Conservation (phyloP, 2,329 filamentous ascomycete genomes). For the Didymella sp. region DNA sequence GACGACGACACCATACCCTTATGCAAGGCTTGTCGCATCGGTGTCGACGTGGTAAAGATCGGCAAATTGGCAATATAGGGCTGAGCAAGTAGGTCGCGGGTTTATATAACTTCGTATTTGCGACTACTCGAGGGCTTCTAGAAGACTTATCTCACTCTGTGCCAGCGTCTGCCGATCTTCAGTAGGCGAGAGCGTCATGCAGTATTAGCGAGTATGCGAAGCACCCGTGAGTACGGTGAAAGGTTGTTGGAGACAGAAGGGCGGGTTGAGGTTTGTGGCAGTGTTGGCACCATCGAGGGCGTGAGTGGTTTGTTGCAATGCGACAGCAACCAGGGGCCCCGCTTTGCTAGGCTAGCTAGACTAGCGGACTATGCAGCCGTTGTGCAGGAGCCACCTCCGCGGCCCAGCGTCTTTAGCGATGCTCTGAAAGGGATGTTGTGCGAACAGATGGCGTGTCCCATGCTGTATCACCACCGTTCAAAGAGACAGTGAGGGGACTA, state of each 20-base stretch:
- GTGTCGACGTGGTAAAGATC: constrained; percentile 12
- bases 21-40: constrained; percentile 17
- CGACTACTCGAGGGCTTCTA: constrained; percentile 13
- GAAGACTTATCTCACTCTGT: constrained; percentile 18
- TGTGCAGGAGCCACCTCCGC: constrained; percentile 10
- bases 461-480: constrained; percentile 1
- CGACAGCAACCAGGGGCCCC: background rate
- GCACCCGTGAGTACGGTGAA: constrained; percentile 19
- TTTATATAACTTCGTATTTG: constrained; percentile 24
- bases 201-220: constrained; percentile 27
- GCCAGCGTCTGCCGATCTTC: constrained; percentile 1
- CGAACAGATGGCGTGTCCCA: constrained; percentile 11
- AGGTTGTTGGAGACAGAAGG: background rate
- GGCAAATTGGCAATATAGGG: constrained; percentile 28
- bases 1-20: constrained; percentile 12
- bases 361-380: background rate
- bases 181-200: constrained; percentile 28
- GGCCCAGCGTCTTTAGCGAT: constrained; percentile 11
- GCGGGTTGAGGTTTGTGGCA: constrained; percentile 29
- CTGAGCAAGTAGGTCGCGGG: constrained; percentile 28
- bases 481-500: background rate
- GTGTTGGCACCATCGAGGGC: constrained; percentile 15
- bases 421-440: constrained; percentile 14
- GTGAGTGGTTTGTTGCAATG: background rate
- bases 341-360: constrained; percentile 4